phyloP scores from a whole-genome alignment of 176 grass and related monocot species.

The Luzula sylvatica region DNA sequence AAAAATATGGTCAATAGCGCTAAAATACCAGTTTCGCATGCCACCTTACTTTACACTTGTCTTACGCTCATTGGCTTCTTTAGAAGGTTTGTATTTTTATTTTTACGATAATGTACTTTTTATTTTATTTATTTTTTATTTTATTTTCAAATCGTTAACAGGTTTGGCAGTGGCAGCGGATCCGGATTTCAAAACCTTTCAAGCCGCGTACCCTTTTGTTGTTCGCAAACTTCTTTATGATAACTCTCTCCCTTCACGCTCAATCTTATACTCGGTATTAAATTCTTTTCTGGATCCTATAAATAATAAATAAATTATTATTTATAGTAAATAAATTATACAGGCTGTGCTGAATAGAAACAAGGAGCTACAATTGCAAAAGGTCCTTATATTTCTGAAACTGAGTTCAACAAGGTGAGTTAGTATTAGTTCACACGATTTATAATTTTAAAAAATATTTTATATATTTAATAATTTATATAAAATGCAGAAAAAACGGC shows the following conservation, averaged over 20 bases:
- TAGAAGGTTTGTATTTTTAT: slow-evolving; percentile 16
- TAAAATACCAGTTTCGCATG: slow-evolving; percentile 93
- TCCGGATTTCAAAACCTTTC: slow-evolving; percentile 30
- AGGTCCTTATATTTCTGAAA: slow-evolving; percentile 31
- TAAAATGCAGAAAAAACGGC: slow-evolving; percentile 12
- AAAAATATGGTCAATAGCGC: slow-evolving; percentile 76
- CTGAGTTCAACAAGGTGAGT: slow-evolving; percentile 20
- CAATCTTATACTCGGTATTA: slow-evolving; percentile 29
- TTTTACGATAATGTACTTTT: background rate
- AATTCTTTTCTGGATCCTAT: background rate
- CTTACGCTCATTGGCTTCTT: slow-evolving; percentile 78
- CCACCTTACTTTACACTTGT: slow-evolving; percentile 84
- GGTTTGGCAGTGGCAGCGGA: slow-evolving; percentile 34
- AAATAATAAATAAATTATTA: background rate
- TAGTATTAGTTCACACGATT: no score
- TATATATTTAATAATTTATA: background rate
- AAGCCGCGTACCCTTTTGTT: slow-evolving; percentile 32
- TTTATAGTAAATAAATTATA: background rate
- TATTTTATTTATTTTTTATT: background rate
- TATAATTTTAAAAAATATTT: background rate
- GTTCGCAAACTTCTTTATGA: slow-evolving; percentile 34
- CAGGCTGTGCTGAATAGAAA: slow-evolving; percentile 32
- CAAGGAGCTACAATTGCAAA: slow-evolving; percentile 28
- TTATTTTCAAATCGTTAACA: slow-evolving; percentile 11
- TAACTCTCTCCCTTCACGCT: slow-evolving; percentile 29